Evolutionary conservation across 352 stramenopile species (phyloP).

Genomic region (Phytophthora agathidicida): DNA sequence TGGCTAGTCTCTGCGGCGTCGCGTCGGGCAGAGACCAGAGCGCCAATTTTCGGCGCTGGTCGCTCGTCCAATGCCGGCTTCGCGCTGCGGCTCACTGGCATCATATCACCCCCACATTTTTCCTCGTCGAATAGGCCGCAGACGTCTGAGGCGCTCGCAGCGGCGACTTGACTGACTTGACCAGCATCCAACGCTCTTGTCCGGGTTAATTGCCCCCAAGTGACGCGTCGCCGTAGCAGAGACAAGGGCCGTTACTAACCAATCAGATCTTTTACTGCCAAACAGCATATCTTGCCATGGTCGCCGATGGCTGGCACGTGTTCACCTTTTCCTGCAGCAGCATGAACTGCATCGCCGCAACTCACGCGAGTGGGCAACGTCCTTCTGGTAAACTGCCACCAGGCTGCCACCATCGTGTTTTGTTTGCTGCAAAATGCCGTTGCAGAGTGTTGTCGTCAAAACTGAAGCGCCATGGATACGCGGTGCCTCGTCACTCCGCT

Average conservation of each 20-base stretch:
- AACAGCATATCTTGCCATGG: no score
- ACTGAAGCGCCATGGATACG: slow-evolving; percentile 11
- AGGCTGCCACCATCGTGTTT: no score
- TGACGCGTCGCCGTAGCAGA: slow-evolving; percentile 1
- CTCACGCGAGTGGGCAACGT: no score
- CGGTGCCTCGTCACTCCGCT: slow-evolving; percentile 1
- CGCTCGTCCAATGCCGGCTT: slow-evolving; percentile 6
- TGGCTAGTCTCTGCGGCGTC: slow-evolving; percentile 17
- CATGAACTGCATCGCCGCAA: no score
- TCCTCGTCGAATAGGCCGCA: slow-evolving; percentile 12
- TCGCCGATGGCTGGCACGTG: no score
- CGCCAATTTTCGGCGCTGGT: slow-evolving; percentile 26
- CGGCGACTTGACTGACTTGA: background rate
- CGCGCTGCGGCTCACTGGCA: slow-evolving; percentile 9
- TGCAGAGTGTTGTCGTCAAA: background rate
- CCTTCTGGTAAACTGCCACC: no score
- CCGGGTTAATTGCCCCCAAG: no score
- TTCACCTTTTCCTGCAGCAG: no score
- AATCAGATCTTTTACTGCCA: slow-evolving; percentile 9
- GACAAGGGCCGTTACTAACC: slow-evolving; percentile 12
- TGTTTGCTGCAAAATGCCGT: no score
- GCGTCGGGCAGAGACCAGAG: slow-evolving; percentile 21
- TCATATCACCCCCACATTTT: slow-evolving; percentile 29
- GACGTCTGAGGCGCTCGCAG: background rate
- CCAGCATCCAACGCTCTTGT: background rate